Evolutionary conservation across 169 alveolate species (phyloP).

Genomic region (Babesia gibsoni): DNA sequence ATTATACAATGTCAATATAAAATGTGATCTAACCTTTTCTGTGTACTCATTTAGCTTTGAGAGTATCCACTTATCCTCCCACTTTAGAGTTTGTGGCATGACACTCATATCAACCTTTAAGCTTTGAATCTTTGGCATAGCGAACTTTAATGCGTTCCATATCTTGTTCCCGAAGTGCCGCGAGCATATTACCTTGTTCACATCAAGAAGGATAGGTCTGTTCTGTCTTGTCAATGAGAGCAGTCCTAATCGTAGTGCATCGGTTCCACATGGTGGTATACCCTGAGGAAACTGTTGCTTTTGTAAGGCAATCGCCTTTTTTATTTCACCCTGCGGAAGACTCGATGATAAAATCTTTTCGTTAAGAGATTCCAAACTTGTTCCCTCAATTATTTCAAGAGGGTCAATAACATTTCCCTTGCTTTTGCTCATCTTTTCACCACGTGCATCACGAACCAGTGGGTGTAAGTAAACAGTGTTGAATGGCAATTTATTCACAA

Average conservation of each 20-base stretch:
- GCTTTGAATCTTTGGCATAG: slow-evolving; percentile 60
- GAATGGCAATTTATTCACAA: slow-evolving; percentile 95
- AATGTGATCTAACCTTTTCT: slow-evolving; percentile 27
- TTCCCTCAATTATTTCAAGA: slow-evolving; percentile 94
- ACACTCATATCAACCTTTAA: slow-evolving; percentile 45
- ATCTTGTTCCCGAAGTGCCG: slow-evolving; percentile 97
- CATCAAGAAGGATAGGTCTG: slow-evolving; percentile 93
- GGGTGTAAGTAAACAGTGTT: slow-evolving; percentile 96
- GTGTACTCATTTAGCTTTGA: slow-evolving; percentile 82
- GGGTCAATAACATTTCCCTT: slow-evolving; percentile 99
- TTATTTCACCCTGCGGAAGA: slow-evolving; percentile 88
- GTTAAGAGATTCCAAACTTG: slow-evolving; percentile 85
- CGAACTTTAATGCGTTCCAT: slow-evolving; percentile 96
- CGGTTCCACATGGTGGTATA: slow-evolving; percentile 99
- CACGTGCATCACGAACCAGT: slow-evolving; percentile 97
- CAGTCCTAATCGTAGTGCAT: slow-evolving; percentile 96
- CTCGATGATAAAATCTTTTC: slow-evolving; percentile 89
- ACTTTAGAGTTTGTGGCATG: slow-evolving; percentile 62
- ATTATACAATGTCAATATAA: background rate
- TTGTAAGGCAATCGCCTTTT: slow-evolving; percentile 87
- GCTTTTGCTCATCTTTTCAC: slow-evolving; percentile 97
- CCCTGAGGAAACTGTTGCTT: slow-evolving; percentile 97
- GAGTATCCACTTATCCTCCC: slow-evolving; percentile 95
- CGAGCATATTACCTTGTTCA: slow-evolving; percentile 94
- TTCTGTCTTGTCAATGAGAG: slow-evolving; percentile 92